Percentiles rank a stretch among this genome's conserved stretches.
These are phyloP conservation scores for Aspergillus fijiensis DNA, from an alignment of 2,329 filamentous ascomycete species.

Conservation along the genomic window DNA sequence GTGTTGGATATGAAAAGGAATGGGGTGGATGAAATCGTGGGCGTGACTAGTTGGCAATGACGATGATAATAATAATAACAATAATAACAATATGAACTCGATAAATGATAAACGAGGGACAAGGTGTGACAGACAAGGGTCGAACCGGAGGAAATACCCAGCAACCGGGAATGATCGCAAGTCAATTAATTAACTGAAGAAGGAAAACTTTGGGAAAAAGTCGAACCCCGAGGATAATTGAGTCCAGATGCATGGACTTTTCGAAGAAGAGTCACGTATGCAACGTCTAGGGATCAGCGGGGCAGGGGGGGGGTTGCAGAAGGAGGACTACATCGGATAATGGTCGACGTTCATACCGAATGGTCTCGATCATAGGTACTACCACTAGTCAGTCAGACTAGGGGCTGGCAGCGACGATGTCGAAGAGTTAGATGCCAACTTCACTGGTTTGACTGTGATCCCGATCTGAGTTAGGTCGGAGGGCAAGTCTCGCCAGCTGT, in stretches of 20 bases:
- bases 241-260: constrained; percentile 18
- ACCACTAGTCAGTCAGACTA: neutral
- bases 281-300: constrained; percentile 12
- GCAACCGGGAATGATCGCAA: constrained; percentile 11
- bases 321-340: constrained; percentile 7
- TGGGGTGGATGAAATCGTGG: constrained; percentile 2
- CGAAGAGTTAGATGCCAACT: constrained; percentile 1
- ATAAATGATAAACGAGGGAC: constrained; percentile 3
- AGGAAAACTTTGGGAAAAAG: constrained; percentile 9
- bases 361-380: constrained; percentile 3
- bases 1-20: constrained; percentile 4
- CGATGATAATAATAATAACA: neutral
- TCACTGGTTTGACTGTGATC: neutral
- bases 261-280: constrained; percentile 17
- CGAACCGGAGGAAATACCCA: constrained; percentile 14
- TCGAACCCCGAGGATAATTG: constrained; percentile 12
- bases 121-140: constrained; percentile 3
- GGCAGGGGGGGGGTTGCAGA: constrained; percentile 10
- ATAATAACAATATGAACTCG: neutral
- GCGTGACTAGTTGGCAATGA: constrained; percentile 5
- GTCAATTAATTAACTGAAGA: constrained; percentile 16
- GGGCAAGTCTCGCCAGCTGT: neutral
- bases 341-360: constrained; percentile 5
- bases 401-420: neutral
- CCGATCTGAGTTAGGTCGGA: neutral